Percentiles rank a stretch among this genome's conserved stretches.
phyloP scores from a whole-genome alignment of 352 stramenopile species.

The Phytophthora agathidicida region DNA sequence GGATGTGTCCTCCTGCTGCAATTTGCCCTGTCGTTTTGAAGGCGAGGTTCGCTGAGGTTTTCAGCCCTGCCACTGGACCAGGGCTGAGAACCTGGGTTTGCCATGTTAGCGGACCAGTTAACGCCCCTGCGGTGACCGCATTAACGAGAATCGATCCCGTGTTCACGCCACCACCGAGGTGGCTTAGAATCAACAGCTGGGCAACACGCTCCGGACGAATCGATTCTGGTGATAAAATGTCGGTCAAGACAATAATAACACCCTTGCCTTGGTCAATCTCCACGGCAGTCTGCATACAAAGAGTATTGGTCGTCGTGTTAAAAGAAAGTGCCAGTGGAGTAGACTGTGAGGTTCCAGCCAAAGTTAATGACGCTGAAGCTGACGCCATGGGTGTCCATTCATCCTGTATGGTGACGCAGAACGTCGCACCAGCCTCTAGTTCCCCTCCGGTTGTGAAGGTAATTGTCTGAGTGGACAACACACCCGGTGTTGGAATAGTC shows the following conservation, averaged over 20 bases:
- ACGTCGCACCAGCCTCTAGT: constrained; percentile 39
- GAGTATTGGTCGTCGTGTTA: background rate
- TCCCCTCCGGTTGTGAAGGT: constrained; percentile 46
- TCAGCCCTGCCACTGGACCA: constrained; percentile 57
- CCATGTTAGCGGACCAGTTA: constrained; percentile 53
- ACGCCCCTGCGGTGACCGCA: constrained; percentile 33
- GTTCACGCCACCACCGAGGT: constrained; percentile 57
- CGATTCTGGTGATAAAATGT: constrained; percentile 56
- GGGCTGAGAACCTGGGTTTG: constrained; percentile 46
- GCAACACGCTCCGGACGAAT: constrained; percentile 25
- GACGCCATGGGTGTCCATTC: constrained; percentile 45
- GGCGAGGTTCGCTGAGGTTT: constrained; percentile 44
- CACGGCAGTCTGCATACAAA: constrained; percentile 37
- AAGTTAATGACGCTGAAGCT: constrained; percentile 28
- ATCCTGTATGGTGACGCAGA: constrained; percentile 46
- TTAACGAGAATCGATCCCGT: constrained; percentile 42
- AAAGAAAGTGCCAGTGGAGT: constrained; percentile 19
- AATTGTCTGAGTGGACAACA: constrained; percentile 52
- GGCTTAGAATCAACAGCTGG: constrained; percentile 41
- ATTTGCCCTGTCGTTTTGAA: constrained; percentile 54
- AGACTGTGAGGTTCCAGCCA: constrained; percentile 1
- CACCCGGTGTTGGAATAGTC: constrained; percentile 46
- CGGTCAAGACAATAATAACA: constrained; percentile 43
- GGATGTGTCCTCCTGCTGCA: constrained; percentile 34
- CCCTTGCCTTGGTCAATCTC: constrained; percentile 44